Evolutionary conservation across 2,329 filamentous ascomycete species (phyloP), one percentile per base, ranked within the genome.

Genomic region (Pyrenochaeta sp.): DNA sequence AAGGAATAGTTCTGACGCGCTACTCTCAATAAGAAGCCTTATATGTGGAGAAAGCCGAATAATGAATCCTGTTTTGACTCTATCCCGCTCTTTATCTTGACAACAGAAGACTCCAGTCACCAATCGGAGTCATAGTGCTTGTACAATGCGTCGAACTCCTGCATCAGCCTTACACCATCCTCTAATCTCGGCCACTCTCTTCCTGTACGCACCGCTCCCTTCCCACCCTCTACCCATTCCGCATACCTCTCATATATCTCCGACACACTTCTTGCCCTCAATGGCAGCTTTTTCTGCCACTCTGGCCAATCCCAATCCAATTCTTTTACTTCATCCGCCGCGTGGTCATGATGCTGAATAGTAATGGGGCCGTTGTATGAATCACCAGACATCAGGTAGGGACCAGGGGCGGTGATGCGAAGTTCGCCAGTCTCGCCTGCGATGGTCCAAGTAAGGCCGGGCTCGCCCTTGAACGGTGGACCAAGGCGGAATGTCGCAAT

Each of bases 151-250:
- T 64, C 62, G 49, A 69, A 60, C 72, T 84, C 77, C 66, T 78
- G 72, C 68, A 85, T 83, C n/a, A 84, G 75, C 61, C 69, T 69
- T 3, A 83, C 64, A 0, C 83, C 84, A 53, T 79, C 76, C 0
- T 72, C 71, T 60, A 84, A 79, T 0, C 76, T 77, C 5, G 77
- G 68, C 59, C 76, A 78, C 45, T 53, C 54, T 39, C 56, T 59
- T 15, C 58, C 65, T n/a, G 56, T 52, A 40, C 56, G n/a, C 8
- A 63, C 44, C 3, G 51, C 39, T 2, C 52, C 52, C 25, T 44
- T 56, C 7, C 62, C 67, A 49, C 51, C 43, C 59, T 59, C 68
- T 36, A 61, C 59, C 59, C 53, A 72, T 50, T 67, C 65, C 40
- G 65, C 68, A 54, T 68, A 73, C 49, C 72, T 59, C 51, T 75